These are phyloP conservation scores for Saturnispora kantuleensis DNA, from an alignment of 805 yeast species.

Conservation along the genomic window DNA sequence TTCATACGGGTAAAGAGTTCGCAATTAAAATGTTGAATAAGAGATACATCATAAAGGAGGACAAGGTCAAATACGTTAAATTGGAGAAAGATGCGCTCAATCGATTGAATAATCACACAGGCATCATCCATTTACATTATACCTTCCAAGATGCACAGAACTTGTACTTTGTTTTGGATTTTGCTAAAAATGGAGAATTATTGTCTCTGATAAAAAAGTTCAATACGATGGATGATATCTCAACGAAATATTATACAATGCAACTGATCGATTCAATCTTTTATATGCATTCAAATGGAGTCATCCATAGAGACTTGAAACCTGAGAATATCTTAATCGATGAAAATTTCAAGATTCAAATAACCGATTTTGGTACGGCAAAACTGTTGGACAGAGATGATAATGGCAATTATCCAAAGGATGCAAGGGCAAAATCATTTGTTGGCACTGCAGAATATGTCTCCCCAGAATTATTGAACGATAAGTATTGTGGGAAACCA, in stretches of 20 bases:
- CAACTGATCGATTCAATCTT: conserved; percentile 66
- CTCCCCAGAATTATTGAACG: conserved; percentile 70
- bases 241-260: conserved; percentile 57
- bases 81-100: conserved; percentile 75
- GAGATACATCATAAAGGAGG: conserved; percentile 68
- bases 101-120: conserved; percentile 43
- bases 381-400: conserved; percentile 49
- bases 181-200: conserved; percentile 72
- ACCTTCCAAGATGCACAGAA: conserved; percentile 73
- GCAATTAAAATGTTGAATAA: conserved; percentile 74
- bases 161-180: conserved; percentile 66
- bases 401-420: conserved; percentile 50
- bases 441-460: conserved; percentile 85
- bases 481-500: conserved; percentile 54
- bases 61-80: conserved; percentile 76
- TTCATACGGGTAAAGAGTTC: conserved; percentile 49
- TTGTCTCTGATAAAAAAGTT: conserved; percentile 54
- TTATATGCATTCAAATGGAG: conserved; percentile 66
- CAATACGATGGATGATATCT: conserved; percentile 64
- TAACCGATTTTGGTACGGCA: conserved; percentile 84
- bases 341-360: conserved; percentile 47
- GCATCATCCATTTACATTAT: conserved; percentile 59
- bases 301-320: conserved; percentile 72
- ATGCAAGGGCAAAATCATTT: conserved; percentile 66
- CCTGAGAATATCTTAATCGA: conserved; percentile 74